A percentile compares a stretch with the other conserved stretches of the same genome.
phyloP scores from a whole-genome alignment of 2,329 filamentous ascomycete genomes.

The Colletotrichum cordylinicola region DNA sequence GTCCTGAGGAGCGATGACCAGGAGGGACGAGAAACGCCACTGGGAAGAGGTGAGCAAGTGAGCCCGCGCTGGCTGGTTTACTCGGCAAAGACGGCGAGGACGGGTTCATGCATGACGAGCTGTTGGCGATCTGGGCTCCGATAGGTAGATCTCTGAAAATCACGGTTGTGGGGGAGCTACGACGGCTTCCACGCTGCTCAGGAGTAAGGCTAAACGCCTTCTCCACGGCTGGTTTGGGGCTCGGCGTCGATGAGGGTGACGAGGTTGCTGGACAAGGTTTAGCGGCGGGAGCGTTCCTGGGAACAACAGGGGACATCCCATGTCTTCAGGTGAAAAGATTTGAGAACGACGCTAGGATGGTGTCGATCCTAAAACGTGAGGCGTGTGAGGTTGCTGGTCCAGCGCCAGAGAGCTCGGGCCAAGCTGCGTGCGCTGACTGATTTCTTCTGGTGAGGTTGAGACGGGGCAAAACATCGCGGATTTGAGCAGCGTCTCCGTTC shows the following conservation, averaged over 20 bases:
- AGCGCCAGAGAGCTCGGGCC: constrained; percentile 6
- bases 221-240: constrained; percentile 5
- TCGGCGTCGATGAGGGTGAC: constrained; percentile 9
- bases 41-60: neutral
- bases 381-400: constrained; percentile 13
- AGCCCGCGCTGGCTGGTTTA: neutral
- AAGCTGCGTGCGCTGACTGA: constrained; percentile 2
- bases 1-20: neutral
- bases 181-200: constrained; percentile 1
- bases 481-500: neutral
- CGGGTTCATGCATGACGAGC: constrained; percentile 10
- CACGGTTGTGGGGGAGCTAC: neutral
- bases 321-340: neutral
- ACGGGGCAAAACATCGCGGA: constrained; percentile 2
- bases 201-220: neutral
- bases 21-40: constrained; percentile 2
- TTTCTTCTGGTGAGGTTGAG: neutral
- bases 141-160: constrained; percentile 16
- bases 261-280: constrained; percentile 10
- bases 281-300: constrained; percentile 18
- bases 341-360: constrained; percentile 15
- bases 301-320: constrained; percentile 6
- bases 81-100: constrained; percentile 1
- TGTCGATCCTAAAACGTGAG: constrained; percentile 20
- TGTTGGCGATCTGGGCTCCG: constrained; percentile 3